phyloP scores from a whole-genome alignment of 1,284 basidiomycete genomes.

The Coriolopsis trogii region DNA sequence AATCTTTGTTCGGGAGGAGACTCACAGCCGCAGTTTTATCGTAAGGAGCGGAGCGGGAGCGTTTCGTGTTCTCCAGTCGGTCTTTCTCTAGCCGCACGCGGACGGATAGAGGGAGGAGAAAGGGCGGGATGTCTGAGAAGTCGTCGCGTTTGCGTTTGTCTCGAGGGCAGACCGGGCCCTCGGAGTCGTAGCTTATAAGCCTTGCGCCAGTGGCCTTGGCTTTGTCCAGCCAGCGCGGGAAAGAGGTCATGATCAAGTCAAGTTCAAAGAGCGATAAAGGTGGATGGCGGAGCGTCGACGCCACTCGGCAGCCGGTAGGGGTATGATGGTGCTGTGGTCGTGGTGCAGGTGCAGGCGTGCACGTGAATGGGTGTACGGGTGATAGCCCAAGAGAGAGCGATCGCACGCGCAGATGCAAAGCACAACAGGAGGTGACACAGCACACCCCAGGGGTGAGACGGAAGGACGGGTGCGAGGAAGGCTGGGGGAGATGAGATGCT shows the following conservation, averaged over 20 bases:
- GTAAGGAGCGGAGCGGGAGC: slow-evolving; percentile 8
- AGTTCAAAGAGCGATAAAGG: neutral
- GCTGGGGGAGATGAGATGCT: slow-evolving; percentile 5
- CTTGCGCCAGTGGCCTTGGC: slow-evolving; percentile 12
- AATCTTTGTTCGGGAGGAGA: no score
- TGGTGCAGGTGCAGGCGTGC: neutral
- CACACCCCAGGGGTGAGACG: slow-evolving; percentile 1
- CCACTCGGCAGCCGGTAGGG: no score
- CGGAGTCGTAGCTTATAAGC: slow-evolving; percentile 15
- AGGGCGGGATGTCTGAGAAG: slow-evolving; percentile 19
- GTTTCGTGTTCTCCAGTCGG: neutral
- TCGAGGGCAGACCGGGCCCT: neutral
- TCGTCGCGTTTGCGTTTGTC: neutral
- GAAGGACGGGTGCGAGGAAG: slow-evolving; percentile 1
- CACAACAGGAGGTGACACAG: no score
- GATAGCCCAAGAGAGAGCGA: neutral
- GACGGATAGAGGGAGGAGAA: slow-evolving; percentile 20
- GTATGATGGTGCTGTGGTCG: neutral
- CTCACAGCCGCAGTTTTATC: no score
- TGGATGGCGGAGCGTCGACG: neutral
- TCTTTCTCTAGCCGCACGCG: slow-evolving; percentile 14
- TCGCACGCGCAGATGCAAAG: neutral
- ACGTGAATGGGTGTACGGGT: neutral
- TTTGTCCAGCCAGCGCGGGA: slow-evolving; percentile 21
- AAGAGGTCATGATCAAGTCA: slow-evolving; percentile 14